Base-by-base conservation (phyloP, 202 grass and related monocot species). In the Musa balbisiana region DNA sequence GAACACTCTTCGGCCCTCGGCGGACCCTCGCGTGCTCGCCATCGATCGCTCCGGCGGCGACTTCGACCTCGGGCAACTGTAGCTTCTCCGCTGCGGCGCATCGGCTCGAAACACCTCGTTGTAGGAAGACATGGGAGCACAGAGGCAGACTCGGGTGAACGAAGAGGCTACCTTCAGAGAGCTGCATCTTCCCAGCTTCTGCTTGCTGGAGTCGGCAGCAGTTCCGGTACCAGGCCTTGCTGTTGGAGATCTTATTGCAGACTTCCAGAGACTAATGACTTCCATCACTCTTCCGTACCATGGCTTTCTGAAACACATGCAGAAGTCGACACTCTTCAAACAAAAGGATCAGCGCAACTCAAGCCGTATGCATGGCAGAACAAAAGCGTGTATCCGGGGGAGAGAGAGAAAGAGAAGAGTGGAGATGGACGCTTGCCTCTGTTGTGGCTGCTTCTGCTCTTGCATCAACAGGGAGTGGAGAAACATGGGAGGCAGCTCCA, bases 71-170 rank as follows among this genome's bases (percentile, higher is more conserved):
- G 94, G 88, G 67, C 91, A 94, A 69, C 94, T 98, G 78, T 93
- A 93, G 87, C 94, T 98, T 23, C 91, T 85, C 13, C 94, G 83
- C 70, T 88, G 88, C 13, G 88, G 86, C 25, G 76, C 85, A 63
- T 98, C 94, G 21, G 83, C 69, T 70, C 80, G 88, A 75, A 98
- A 98, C 78, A 84, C 88, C 73, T 81, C 87, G 55, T 80, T 92
- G 81, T 98, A 98, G 0, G 91, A 91, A 11, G 91, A 98, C 78
- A 98, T 94, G 23, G 94, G 94, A 49, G 86, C 94, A 54, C 94
- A 98, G 11, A 98, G 94, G 79, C 94, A 98, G 27, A 98, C 94
- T 16, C 94, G 80, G 71, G 94, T 98, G 90, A 98, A 98, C 10
- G 91, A 94, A 70, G 88, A 89, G 63, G 94, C 94, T 51, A 89